Percentiles rank a stretch among this genome's conserved stretches.
Conservation (phyloP, 1,284 basidiomycete genomes). For the Papiliotrema terrestris region DNA sequence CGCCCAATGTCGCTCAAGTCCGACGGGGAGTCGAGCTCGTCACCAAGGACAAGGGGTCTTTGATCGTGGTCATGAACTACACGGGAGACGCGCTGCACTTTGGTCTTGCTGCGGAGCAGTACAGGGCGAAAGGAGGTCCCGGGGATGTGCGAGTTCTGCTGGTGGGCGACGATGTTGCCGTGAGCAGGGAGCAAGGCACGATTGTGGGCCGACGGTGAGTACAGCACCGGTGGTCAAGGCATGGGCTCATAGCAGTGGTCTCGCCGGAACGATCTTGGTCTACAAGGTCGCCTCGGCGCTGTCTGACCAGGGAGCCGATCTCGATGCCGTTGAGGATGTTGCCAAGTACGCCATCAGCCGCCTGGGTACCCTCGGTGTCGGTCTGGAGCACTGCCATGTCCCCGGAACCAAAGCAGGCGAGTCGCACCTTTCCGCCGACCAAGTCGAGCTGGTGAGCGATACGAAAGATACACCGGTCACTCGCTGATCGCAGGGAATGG, state of each 20-base stretch:
- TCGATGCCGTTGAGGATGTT: slow-evolving; percentile 69
- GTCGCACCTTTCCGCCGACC: slow-evolving; percentile 56
- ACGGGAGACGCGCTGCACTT: slow-evolving; percentile 91
- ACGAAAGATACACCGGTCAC: neutral
- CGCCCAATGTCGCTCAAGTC: slow-evolving; percentile 80
- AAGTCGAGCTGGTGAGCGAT: slow-evolving; percentile 29
- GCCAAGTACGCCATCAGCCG: slow-evolving; percentile 66
- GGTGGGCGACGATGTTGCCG: slow-evolving; percentile 88
- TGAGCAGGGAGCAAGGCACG: slow-evolving; percentile 57
- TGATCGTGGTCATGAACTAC: slow-evolving; percentile 67
- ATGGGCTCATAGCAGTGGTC: slow-evolving; percentile 54
- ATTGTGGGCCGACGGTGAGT: slow-evolving; percentile 48
- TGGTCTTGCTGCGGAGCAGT: slow-evolving; percentile 84
- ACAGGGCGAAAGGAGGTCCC: slow-evolving; percentile 65
- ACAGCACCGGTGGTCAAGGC: neutral
- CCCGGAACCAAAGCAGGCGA: slow-evolving; percentile 68
- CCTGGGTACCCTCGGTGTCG: slow-evolving; percentile 76
- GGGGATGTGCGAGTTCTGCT: slow-evolving; percentile 74
- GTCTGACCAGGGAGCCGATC: slow-evolving; percentile 64
- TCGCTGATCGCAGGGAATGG: slow-evolving; percentile 54
- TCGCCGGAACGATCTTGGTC: slow-evolving; percentile 83
- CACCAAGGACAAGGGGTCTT: slow-evolving; percentile 66
- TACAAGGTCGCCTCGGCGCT: slow-evolving; percentile 89
- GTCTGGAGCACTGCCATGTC: slow-evolving; percentile 89
- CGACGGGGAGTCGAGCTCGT: slow-evolving; percentile 72